These are phyloP conservation scores for Hirsutella rhossiliensis DNA, from an alignment of 2,329 filamentous ascomycete genomes.

Conservation along the genomic window DNA sequence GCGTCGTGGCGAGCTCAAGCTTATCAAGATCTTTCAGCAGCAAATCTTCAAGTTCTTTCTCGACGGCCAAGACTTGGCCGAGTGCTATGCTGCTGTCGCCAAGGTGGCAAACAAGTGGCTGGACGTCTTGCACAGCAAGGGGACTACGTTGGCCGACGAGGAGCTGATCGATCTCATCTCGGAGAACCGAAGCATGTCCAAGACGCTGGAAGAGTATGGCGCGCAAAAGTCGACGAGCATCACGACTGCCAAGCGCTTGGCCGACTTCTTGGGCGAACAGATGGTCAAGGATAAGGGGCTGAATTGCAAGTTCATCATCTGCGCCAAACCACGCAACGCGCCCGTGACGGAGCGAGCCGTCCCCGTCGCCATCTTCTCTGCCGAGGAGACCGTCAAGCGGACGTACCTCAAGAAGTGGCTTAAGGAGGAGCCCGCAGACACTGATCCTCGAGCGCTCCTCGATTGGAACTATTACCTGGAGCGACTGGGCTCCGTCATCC, in stretches of 20 bases:
- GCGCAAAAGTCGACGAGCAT: slow-evolving; percentile 97
- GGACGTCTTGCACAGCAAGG: slow-evolving; percentile 83
- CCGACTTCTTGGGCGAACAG: slow-evolving; percentile 92
- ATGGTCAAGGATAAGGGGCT: slow-evolving; percentile 99
- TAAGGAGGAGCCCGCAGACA: slow-evolving; percentile 81
- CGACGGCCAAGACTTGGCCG: slow-evolving; percentile 73
- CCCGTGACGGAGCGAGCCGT: slow-evolving; percentile 92
- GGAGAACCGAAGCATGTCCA: slow-evolving; percentile 96
- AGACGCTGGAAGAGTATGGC: slow-evolving; percentile 94
- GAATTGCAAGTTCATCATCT: slow-evolving; percentile 99
- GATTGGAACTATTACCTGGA: slow-evolving; percentile 98
- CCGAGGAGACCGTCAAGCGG: slow-evolving; percentile 77
- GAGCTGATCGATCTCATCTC: slow-evolving; percentile 99
- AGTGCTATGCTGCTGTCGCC: slow-evolving; percentile 85
- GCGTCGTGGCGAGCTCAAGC: slow-evolving; percentile 90
- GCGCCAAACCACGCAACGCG: slow-evolving; percentile 69
- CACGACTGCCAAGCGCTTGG: slow-evolving; percentile 86
- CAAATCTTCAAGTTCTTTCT: slow-evolving; percentile 99
- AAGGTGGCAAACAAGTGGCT: slow-evolving; percentile 95
- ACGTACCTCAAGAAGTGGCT: slow-evolving; percentile 91
- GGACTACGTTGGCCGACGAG: slow-evolving; percentile 83
- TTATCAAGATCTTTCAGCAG: slow-evolving; percentile 99
- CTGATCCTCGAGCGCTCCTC: slow-evolving; percentile 78
- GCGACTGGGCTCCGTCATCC: slow-evolving; percentile 89
- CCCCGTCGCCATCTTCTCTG: slow-evolving; percentile 93